Evolutionary conservation across 495 filamentous ascomycete genomes (phyloP), one percentile per base, ranked within the genome.

Genomic region (Penicillium paxilli): DNA sequence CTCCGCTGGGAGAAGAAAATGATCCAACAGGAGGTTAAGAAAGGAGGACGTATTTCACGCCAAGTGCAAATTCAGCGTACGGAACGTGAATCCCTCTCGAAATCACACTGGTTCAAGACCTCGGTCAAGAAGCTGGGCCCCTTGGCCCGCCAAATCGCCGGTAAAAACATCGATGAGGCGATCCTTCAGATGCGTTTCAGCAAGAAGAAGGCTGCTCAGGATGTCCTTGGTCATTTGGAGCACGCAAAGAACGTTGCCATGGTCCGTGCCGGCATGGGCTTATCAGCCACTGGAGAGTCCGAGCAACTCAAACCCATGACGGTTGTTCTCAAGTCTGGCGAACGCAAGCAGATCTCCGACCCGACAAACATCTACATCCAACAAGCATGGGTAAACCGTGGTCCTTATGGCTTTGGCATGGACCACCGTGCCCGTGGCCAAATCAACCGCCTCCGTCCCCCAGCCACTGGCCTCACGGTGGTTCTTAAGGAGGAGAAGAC

Each of bases 171-270:
- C 60, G 90, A 90, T 37, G 93, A 98, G 25, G 94, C 94, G 12
- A 89, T 98, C 53, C 71, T 87, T 57, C 94, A 98, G 80, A 96
- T 98, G 93, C 84, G 86, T 30, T 96, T 92, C 72, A 90, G 85
- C 70, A 88, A 89, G 81, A 98, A 98, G 84, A 92, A 91, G 79
- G 89, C 84, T 44, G 91, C 94, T 10, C 77, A 80, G 64, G 89
- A 96, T 62, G 88, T 97, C 12, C 67, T 80, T 50, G 81, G 79
- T 58, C 89, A 94, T 70, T 77, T 98, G 16, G 79, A 90, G 66
- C 71, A 85, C 47, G 92, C 94, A 6, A 82, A 85, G 53, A 86
- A 93, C 64, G 69, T 82, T 59, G 94, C 94, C 44, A 74, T 96
- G 52, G 87, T 88, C 45, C 78, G 77, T 64, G 77, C 82, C 45